Conservation (phyloP, 129 eudicot genomes). For the Glebionis coronaria region DNA sequence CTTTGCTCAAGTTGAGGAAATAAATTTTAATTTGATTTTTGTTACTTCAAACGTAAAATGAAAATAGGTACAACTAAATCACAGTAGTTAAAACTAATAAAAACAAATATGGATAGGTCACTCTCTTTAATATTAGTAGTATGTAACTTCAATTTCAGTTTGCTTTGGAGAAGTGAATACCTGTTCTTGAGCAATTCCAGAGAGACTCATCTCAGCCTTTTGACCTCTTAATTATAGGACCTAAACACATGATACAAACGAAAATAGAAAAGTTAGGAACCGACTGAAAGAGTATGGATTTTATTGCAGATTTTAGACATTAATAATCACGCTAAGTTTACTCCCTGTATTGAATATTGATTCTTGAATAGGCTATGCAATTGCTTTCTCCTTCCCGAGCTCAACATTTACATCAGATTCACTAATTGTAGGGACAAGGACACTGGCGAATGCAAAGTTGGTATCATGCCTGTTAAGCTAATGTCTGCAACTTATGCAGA, state of each 20-base stretch:
- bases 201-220: constrained; percentile 74
- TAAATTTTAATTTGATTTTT: constrained; percentile 1
- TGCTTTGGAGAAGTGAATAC: constrained; percentile 22
- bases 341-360: too few relatives aligned
- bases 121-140: neutral
- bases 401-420: too few relatives aligned
- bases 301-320: neutral
- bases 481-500: too few relatives aligned
- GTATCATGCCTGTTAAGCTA: too few relatives aligned
- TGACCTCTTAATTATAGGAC: constrained; percentile 80
- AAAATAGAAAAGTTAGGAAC: neutral
- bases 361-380: too few relatives aligned
- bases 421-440: too few relatives aligned
- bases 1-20: too few relatives aligned
- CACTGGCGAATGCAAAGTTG: too few relatives aligned
- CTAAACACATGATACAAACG: constrained; percentile 33
- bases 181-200: constrained; percentile 71
- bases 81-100: neutral
- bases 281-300: neutral
- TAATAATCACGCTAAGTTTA: neutral
- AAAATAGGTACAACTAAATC: neutral
- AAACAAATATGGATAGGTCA: neutral
- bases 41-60: neutral
- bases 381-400: too few relatives aligned
- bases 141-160: neutral